Conservation (phyloP, 2,329 filamentous ascomycete species). For the Diaporthe nobilis region DNA sequence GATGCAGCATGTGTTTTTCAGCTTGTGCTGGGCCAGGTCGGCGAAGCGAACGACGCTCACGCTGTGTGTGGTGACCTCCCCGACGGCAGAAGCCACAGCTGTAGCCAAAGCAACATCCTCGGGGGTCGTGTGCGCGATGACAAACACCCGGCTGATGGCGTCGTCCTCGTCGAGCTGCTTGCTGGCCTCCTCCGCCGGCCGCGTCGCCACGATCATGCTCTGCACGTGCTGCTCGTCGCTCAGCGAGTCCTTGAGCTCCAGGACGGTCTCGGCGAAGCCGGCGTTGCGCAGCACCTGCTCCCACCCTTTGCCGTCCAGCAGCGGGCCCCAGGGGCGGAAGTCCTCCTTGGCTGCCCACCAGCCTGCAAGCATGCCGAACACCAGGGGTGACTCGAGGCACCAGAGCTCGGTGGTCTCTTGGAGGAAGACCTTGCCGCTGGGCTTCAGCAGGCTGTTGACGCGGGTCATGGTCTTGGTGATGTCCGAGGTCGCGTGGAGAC, state of each 20-base stretch:
- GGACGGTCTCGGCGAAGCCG: conserved; percentile 36
- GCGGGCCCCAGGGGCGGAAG: conserved; percentile 38
- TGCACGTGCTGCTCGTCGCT: conserved; percentile 38
- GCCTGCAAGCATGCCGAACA: conserved; percentile 55
- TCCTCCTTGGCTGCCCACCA: conserved; percentile 52
- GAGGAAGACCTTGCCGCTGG: conserved; percentile 53
- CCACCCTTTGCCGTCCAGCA: conserved; percentile 36
- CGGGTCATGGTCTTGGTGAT: conserved; percentile 47
- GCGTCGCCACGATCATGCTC: conserved; percentile 40
- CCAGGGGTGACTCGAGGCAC: conserved; percentile 39
- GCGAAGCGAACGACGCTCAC: conserved; percentile 42
- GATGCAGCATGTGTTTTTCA: conserved; percentile 45
- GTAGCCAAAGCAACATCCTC: conserved; percentile 24
- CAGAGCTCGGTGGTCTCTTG: conserved; percentile 42
- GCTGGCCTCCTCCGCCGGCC: conserved; percentile 31
- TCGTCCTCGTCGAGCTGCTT: conserved; percentile 38
- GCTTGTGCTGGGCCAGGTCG: conserved; percentile 43
- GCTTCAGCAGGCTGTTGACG: conserved; percentile 50
- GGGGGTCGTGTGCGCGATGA: conserved; percentile 33
- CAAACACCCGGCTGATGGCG: conserved; percentile 38
- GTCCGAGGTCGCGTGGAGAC: conserved; percentile 48
- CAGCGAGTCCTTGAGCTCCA: conserved; percentile 37
- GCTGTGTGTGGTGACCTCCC: conserved; percentile 1
- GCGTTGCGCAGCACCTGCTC: conserved; percentile 33
- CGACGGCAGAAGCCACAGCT: conserved; percentile 29